phyloP scores from a whole-genome alignment of 176 grass and related monocot genomes.

The Luzula sylvatica region DNA sequence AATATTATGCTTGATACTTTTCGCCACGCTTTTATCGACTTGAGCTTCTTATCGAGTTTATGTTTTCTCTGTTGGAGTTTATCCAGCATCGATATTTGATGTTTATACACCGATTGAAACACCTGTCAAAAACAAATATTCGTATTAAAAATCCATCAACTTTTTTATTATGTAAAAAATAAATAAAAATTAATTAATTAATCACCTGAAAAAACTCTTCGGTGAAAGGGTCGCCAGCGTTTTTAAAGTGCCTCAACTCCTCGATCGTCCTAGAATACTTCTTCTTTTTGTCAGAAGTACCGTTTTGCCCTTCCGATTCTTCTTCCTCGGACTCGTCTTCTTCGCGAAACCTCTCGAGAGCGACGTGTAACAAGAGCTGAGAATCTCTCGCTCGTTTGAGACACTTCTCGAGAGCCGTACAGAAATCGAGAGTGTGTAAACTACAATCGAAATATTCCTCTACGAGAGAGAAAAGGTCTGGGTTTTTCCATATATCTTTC shows the following conservation, averaged over 20 bases:
- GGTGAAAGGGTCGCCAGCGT: slow-evolving; percentile 65
- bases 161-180: too few relatives aligned
- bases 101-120: slow-evolving; percentile 36
- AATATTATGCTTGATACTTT: slow-evolving; percentile 73
- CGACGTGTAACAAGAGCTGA: slow-evolving; percentile 77
- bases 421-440: slow-evolving; percentile 94
- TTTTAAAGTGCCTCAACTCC: slow-evolving; percentile 74
- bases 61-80: slow-evolving; percentile 70
- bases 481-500: slow-evolving; percentile 94
- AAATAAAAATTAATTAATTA: background rate
- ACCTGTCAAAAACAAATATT: too few relatives aligned
- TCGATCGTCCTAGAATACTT: slow-evolving; percentile 64
- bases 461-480: slow-evolving; percentile 74
- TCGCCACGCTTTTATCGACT: slow-evolving; percentile 72
- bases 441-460: slow-evolving; percentile 96
- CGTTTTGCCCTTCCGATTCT: background rate
- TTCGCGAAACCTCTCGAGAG: slow-evolving; percentile 74
- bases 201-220: slow-evolving; percentile 59
- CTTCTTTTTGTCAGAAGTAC: slow-evolving; percentile 15
- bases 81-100: slow-evolving; percentile 72
- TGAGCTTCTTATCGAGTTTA: slow-evolving; percentile 67
- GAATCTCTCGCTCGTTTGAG: slow-evolving; percentile 87
- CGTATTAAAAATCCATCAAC: too few relatives aligned
- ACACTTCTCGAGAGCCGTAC: slow-evolving; percentile 88
- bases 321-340: slow-evolving; percentile 21